phyloP scores from a whole-genome alignment of 495 filamentous ascomycete species.

The Podospora australis region DNA sequence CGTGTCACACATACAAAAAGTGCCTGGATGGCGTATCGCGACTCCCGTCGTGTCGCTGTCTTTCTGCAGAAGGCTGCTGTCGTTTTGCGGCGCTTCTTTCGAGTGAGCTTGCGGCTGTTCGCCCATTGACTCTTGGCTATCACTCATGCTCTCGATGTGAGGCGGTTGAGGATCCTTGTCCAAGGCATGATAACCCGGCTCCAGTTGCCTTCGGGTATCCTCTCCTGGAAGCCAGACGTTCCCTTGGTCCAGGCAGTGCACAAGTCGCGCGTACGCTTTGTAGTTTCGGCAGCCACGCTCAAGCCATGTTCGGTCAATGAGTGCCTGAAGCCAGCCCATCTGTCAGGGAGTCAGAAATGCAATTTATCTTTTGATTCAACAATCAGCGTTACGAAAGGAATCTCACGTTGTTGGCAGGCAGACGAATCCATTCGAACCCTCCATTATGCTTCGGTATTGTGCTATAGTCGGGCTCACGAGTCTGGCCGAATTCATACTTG shows the following conservation, averaged over 20 bases:
- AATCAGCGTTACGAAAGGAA: not conserved
- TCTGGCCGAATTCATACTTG: not conserved
- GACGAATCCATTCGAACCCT: not conserved
- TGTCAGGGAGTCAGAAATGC: not conserved
- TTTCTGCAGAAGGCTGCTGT: too few species aligned
- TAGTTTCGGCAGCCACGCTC: not conserved
- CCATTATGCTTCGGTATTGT: too few species aligned
- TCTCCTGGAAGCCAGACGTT: not conserved
- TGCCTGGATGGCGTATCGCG: not conserved
- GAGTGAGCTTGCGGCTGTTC: too few species aligned
- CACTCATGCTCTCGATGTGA: too few species aligned
- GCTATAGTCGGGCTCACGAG: too few species aligned
- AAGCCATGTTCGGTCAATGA: not conserved
- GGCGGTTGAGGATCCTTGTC: not conserved
- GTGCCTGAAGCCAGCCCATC: not conserved
- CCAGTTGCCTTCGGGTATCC: not conserved
- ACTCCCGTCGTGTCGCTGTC: not conserved
- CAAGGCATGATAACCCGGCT: not conserved
- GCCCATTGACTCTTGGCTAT: too few species aligned
- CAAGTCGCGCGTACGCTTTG: not conserved
- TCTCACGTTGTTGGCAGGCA: not conserved
- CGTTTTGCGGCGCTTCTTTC: too few species aligned
- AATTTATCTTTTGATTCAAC: not conserved
- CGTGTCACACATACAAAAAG: not conserved
- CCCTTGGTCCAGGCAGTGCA: not conserved